phyloP scores from a whole-genome alignment of 2,329 filamentous ascomycete genomes.

The Phaeophleospora eucalypticola region DNA sequence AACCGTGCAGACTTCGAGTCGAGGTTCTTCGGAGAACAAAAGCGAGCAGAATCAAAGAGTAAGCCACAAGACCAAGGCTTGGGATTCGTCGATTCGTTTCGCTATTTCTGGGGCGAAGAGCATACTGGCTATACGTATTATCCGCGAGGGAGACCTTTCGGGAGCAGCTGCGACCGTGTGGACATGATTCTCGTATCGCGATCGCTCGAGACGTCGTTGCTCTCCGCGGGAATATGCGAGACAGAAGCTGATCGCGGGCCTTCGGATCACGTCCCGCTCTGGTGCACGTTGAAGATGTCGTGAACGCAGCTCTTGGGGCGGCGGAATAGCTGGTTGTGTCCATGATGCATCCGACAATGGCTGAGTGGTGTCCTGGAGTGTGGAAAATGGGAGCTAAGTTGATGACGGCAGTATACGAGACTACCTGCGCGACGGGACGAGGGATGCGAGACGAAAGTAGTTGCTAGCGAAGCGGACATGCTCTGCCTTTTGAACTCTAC shows the following conservation, averaged over 20 bases:
- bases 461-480: too few species aligned
- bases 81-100: constrained; percentile 46
- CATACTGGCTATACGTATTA: constrained; percentile 49
- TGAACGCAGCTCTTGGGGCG: neutral
- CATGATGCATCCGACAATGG: too few species aligned
- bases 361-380: too few species aligned
- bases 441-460: too few species aligned
- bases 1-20: constrained; percentile 51
- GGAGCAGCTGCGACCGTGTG: constrained; percentile 51
- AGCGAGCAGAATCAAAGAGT: constrained; percentile 3
- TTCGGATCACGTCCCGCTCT: constrained; percentile 7
- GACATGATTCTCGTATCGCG: constrained; percentile 49
- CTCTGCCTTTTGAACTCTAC: too few species aligned
- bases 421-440: too few species aligned
- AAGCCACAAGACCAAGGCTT: constrained; percentile 22
- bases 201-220: constrained; percentile 36
- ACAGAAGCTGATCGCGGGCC: constrained; percentile 44
- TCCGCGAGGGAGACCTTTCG: constrained; percentile 41
- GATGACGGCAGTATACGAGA: too few species aligned
- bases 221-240: constrained; percentile 40
- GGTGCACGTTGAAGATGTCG: neutral
- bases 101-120: constrained; percentile 39
- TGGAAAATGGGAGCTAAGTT: too few species aligned
- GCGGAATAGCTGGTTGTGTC: too few species aligned
- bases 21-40: constrained; percentile 40